Base-by-base conservation (phyloP, 2,329 filamentous ascomycete genomes). In the Fusarium floridanum region DNA sequence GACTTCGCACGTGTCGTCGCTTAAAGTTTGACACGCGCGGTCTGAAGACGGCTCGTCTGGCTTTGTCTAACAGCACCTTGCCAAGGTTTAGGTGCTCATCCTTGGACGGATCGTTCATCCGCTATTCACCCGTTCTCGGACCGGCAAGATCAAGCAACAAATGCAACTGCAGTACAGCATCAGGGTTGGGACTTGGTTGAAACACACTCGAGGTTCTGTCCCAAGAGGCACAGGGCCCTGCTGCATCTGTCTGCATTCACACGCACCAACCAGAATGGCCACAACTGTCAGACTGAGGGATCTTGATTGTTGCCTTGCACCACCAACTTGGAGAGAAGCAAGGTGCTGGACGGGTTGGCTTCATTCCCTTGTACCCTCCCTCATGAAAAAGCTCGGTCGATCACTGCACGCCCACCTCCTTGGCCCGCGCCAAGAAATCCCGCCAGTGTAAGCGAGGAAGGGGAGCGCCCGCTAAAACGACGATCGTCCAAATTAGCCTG, bases 401-500 rank as follows among this genome's bases (percentile, higher is more conserved):
- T 79, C 73, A 64, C 64, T 45, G 56, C 66, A 75, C 73, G 62
- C 73, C 62, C 65, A 64, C 65, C 62, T 74, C 64, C 61, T 65
- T 70, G 68, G 65, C 64, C 68, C 69, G 66, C 69, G 73, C 76
- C 74, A 76, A 66, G 70, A 65, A 73, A 78, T 72, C 72, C 76
- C 68, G 65, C 77, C 73, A 77, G 62, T 74, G 75, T 76, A 78
- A 77, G 76, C 77, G 77, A 78, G 77, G 76, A 76, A 78, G 74
- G 76, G 76, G 74, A 78, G 75, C 75, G 77, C 73, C 76, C 75
- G 77, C 77, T 79, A 79, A 76, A 68, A 71, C 77, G 77, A 73
- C 76, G 77, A 79, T 79, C 77, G 78, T 77, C 32, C 71, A 74
- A 72, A 76, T 77, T 79, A 79, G 77, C 76, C 75, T 76, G 73